Evolutionary conservation across 2,329 filamentous ascomycete genomes (phyloP).

Genomic region (Aurifilum marmelostoma): DNA sequence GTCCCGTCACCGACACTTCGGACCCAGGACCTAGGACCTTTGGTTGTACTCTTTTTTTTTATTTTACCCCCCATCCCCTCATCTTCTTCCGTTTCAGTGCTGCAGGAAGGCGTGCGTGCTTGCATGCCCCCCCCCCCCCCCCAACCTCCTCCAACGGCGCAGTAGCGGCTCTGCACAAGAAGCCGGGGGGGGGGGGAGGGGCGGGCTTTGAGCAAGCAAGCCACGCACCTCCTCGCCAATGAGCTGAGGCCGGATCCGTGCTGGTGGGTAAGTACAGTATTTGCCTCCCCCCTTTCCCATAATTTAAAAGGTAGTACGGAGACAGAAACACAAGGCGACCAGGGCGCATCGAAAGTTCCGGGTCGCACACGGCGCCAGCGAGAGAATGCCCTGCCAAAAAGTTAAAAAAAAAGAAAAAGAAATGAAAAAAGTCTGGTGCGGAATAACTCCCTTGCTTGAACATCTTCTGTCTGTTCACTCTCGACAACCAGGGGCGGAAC

Average conservation of each 20-base stretch:
- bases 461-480: not conserved
- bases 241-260: constrained; percentile 2
- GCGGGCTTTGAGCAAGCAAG: not conserved
- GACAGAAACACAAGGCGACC: not conserved
- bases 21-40: not conserved
- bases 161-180: constrained; percentile 4
- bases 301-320: not conserved
- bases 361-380: not conserved
- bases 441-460: no score
- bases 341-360: not conserved
- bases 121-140: not conserved
- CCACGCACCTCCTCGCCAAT: not conserved
- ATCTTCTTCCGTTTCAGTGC: not conserved
- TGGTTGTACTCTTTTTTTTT: not conserved
- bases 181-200: not conserved
- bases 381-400: no score
- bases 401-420: not conserved
- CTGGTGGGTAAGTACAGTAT: not conserved
- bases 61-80: no score
- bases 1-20: constrained; percentile 12
- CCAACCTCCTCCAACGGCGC: no score
- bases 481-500: constrained; percentile 2
- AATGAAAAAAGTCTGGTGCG: not conserved
- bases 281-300: not conserved
- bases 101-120: not conserved